These are phyloP conservation scores for Leccinum sublutescens DNA, from an alignment of 768 basidiomycete genomes.

Conservation along the genomic window DNA sequence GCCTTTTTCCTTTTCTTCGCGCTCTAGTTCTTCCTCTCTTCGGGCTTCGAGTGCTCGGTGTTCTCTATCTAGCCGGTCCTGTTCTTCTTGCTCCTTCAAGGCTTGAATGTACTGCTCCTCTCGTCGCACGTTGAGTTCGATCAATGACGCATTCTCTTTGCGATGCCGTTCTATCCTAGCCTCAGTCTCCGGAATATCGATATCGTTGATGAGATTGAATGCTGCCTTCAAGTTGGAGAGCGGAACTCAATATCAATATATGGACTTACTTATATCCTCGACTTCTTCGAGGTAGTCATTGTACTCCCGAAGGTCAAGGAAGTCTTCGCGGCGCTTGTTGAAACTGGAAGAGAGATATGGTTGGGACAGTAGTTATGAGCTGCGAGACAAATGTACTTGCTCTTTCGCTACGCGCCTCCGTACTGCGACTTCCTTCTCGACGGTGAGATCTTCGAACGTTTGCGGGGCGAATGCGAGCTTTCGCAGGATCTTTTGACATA, in stretches of 20 bases:
- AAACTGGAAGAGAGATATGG: constrained; percentile 54
- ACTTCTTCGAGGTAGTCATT: constrained; percentile 97
- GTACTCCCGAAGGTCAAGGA: constrained; percentile 71
- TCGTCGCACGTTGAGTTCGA: constrained; percentile 79
- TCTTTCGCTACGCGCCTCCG: constrained; percentile 86
- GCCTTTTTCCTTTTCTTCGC: constrained; percentile 71
- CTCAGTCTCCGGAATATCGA: constrained; percentile 80
- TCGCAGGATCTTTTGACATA: constrained; percentile 81
- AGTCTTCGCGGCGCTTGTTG: constrained; percentile 92
- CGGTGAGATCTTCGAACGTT: constrained; percentile 88
- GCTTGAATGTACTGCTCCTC: constrained; percentile 74
- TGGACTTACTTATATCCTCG: constrained; percentile 76
- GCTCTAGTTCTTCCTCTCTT: constrained; percentile 71
- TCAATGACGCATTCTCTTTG: constrained; percentile 76
- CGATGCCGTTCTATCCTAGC: constrained; percentile 76
- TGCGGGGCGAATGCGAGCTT: constrained; percentile 96
- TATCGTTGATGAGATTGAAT: constrained; percentile 92
- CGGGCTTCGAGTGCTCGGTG: constrained; percentile 63
- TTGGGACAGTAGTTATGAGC: neutral
- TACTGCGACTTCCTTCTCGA: constrained; percentile 93
- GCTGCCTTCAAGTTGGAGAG: constrained; percentile 43
- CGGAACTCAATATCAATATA: neutral
- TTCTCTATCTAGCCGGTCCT: constrained; percentile 70
- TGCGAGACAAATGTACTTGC: constrained; percentile 41
- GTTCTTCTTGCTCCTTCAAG: constrained; percentile 77